phyloP scores from a whole-genome alignment of 108 stramenopile genomes.

The Skeletonema menzelii region DNA sequence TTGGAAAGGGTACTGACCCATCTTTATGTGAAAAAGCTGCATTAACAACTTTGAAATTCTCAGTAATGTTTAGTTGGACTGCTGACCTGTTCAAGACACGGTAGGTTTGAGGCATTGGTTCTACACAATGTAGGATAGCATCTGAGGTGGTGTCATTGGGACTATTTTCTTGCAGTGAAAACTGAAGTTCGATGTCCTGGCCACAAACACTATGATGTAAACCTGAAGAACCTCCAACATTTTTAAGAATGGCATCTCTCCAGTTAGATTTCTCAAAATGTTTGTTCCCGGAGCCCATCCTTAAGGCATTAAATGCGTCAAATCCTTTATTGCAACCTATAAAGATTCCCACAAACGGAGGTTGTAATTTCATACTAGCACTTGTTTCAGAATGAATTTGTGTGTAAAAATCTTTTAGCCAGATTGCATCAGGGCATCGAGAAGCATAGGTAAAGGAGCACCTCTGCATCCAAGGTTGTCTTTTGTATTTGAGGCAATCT shows the following conservation, averaged over 20 bases:
- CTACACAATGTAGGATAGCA: constrained; percentile 47
- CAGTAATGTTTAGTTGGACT: constrained; percentile 2
- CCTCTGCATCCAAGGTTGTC: constrained; percentile 6
- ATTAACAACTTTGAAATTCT: constrained; percentile 42
- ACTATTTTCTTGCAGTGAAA: background rate
- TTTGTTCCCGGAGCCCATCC: constrained; percentile 51
- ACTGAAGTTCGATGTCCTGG: constrained; percentile 27
- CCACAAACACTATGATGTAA: constrained; percentile 17
- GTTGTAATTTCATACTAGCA: background rate
- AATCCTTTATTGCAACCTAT: constrained; percentile 79
- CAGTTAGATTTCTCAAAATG: constrained; percentile 41
- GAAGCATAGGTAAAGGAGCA: constrained; percentile 46
- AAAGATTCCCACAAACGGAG: constrained; percentile 30
- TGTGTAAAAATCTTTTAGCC: constrained; percentile 37
- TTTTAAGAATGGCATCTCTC: constrained; percentile 27
- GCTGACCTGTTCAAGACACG: constrained; percentile 2
- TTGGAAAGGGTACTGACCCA: constrained; percentile 36
- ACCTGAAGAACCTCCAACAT: constrained; percentile 1
- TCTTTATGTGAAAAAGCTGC: constrained; percentile 40
- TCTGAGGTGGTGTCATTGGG: too few relatives aligned
- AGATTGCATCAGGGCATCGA: constrained; percentile 38
- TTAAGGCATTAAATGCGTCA: constrained; percentile 62
- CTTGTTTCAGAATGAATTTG: background rate
- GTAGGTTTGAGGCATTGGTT: constrained; percentile 60
- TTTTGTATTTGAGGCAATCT: constrained; percentile 1